These are phyloP conservation scores for Vanrija humicola DNA, from an alignment of 1,284 basidiomycete species.

Conservation along the genomic window DNA sequence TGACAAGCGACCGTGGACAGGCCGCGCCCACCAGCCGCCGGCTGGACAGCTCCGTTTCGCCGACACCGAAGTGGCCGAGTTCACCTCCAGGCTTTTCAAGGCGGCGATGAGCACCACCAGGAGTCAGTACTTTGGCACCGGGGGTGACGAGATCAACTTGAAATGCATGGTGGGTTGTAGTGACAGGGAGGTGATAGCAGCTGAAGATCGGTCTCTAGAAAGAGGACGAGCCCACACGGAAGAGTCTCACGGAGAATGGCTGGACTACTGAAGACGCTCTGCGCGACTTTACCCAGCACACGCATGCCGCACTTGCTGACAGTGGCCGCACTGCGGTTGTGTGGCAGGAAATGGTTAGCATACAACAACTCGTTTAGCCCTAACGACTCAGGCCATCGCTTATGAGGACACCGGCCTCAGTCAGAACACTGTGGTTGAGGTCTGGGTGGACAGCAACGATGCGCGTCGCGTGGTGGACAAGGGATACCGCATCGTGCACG, in stretches of 20 bases:
- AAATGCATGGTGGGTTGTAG: constrained; percentile 57
- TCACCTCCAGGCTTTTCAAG: constrained; percentile 53
- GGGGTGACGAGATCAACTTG: constrained; percentile 76
- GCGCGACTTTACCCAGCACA: constrained; percentile 58
- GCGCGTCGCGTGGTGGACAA: constrained; percentile 59
- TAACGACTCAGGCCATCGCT: constrained; percentile 53
- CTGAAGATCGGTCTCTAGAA: neutral
- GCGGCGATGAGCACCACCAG: constrained; percentile 20
- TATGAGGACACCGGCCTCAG: constrained; percentile 59
- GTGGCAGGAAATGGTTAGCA: constrained; percentile 60
- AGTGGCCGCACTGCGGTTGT: constrained; percentile 61
- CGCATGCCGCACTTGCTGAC: constrained; percentile 53
- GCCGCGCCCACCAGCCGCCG: constrained; percentile 59
- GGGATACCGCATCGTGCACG: constrained; percentile 63
- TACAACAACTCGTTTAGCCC: neutral
- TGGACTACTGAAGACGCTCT: constrained; percentile 63
- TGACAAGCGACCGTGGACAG: constrained; percentile 59
- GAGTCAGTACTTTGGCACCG: constrained; percentile 64
- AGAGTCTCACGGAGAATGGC: constrained; percentile 53
- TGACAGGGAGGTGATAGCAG: neutral
- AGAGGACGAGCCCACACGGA: constrained; percentile 59
- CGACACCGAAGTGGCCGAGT: constrained; percentile 51
- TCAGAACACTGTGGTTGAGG: constrained; percentile 65
- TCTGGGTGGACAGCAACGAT: constrained; percentile 66
- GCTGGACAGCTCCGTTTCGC: constrained; percentile 74